Percentiles rank a stretch among this genome's conserved stretches.
These are phyloP conservation scores for Auriscalpium orientale DNA, from an alignment of 768 basidiomycete species.

Conservation along the genomic window DNA sequence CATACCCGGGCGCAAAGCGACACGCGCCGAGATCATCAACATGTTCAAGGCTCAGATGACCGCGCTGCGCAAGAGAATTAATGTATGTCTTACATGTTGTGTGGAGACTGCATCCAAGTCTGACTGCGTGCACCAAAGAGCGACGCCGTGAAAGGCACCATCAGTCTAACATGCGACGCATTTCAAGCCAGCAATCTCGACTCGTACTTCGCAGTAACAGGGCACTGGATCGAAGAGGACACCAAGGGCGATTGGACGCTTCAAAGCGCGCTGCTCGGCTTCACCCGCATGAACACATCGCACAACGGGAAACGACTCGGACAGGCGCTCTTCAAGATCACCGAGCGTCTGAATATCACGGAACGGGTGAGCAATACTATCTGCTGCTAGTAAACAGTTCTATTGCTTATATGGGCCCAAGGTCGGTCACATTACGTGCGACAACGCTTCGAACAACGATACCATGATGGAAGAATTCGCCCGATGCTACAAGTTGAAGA, in stretches of 20 bases:
- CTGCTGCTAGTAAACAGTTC: background rate
- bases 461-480: conserved; percentile 28
- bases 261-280: conserved; percentile 27
- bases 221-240: conserved; percentile 32
- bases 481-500: background rate
- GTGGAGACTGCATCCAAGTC: no score
- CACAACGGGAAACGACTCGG: conserved; percentile 30
- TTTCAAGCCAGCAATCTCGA: conserved; percentile 34
- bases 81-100: conserved; percentile 12
- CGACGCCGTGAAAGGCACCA: conserved; percentile 16
- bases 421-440: conserved; percentile 30
- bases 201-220: conserved; percentile 32
- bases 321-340: conserved; percentile 31
- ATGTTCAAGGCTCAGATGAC: conserved; percentile 20
- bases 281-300: conserved; percentile 27
- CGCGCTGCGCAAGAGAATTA: conserved; percentile 8
- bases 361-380: conserved; percentile 20
- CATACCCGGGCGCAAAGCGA: conserved; percentile 25
- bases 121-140: conserved; percentile 10
- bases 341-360: conserved; percentile 19
- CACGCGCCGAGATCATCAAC: conserved; percentile 21
- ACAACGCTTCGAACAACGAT: conserved; percentile 31
- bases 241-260: conserved; percentile 21
- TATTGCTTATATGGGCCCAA: conserved; percentile 6
- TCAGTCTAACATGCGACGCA: conserved; percentile 31